phyloP scores from a whole-genome alignment of 257 asterid species.

The Solanum sitiens region DNA sequence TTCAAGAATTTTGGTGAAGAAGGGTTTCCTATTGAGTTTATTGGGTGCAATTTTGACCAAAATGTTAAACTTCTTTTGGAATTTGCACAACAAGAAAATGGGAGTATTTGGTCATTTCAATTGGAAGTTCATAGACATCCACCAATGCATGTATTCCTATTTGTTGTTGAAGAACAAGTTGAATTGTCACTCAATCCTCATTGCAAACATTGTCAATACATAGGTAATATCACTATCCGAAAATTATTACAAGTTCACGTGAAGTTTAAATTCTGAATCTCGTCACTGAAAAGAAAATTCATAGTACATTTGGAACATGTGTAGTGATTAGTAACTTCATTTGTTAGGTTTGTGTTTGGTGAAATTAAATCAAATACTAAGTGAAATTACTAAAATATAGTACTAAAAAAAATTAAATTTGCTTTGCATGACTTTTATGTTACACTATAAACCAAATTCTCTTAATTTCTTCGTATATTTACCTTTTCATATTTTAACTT shows the following conservation, averaged over 20 bases:
- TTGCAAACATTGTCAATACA: constrained; percentile 82
- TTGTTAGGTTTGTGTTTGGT: background rate
- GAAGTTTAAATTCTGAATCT: background rate
- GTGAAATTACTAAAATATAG: background rate
- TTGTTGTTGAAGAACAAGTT: constrained; percentile 78
- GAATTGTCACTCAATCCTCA: constrained; percentile 45
- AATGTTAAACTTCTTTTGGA: constrained; percentile 65
- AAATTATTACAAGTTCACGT: background rate
- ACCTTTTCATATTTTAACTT: background rate
- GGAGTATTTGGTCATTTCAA: constrained; percentile 74
- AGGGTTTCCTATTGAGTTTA: constrained; percentile 64
- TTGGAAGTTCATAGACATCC: constrained; percentile 81
- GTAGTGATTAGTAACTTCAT: background rate
- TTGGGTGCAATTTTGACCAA: constrained; percentile 46
- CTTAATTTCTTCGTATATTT: background rate
- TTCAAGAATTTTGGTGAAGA: constrained; percentile 73
- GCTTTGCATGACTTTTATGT: background rate
- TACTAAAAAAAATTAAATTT: background rate
- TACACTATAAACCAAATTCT: background rate
- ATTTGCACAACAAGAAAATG: constrained; percentile 49
- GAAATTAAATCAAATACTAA: background rate
- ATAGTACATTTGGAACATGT: background rate
- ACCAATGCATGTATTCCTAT: constrained; percentile 34
- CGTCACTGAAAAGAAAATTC: background rate
- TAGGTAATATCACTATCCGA: constrained; percentile 30